Percentiles rank a stretch among this genome's conserved stretches.
phyloP scores from a whole-genome alignment of 2,329 filamentous ascomycete genomes.

The Penicillium sp. region DNA sequence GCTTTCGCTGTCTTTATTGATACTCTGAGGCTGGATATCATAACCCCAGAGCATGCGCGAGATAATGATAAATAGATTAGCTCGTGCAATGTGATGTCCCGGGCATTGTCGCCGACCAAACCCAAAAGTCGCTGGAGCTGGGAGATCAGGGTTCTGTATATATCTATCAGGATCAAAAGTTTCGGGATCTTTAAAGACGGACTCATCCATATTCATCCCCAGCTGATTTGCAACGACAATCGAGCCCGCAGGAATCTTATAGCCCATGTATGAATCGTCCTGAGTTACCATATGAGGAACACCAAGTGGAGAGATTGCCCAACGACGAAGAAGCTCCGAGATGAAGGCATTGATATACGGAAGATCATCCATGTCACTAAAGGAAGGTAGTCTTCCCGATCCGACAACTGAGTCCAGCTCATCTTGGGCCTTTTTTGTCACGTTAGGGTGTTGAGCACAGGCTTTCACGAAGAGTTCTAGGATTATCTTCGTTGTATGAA shows the following conservation, averaged over 20 bases:
- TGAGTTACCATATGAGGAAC: conserved; percentile 44
- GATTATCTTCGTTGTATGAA: conserved; percentile 4
- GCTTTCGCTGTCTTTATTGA: not conserved
- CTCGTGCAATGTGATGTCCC: conserved; percentile 24
- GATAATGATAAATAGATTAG: conserved; percentile 52
- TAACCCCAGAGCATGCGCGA: conserved; percentile 50
- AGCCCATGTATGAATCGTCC: conserved; percentile 45
- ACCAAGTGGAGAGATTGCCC: conserved; percentile 39
- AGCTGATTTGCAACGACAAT: conserved; percentile 41
- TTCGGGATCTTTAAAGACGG: conserved; percentile 34
- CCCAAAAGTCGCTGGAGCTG: conserved; percentile 54
- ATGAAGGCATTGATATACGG: conserved; percentile 29
- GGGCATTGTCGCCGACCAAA: conserved; percentile 53
- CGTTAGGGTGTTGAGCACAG: conserved; percentile 28
- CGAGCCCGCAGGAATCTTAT: conserved; percentile 45
- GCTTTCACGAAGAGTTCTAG: conserved; percentile 19
- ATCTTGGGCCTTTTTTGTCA: conserved; percentile 33
- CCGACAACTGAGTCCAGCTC: conserved; percentile 30
- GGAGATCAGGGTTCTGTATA: conserved; percentile 41
- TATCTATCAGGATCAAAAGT: conserved; percentile 36
- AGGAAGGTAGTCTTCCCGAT: conserved; percentile 24
- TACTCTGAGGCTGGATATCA: not conserved
- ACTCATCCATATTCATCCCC: conserved; percentile 39
- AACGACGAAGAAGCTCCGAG: conserved; percentile 31
- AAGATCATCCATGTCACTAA: conserved; percentile 23